These are phyloP conservation scores for Neurospora africana DNA, from an alignment of 495 filamentous ascomycete species.

Conservation along the genomic window DNA sequence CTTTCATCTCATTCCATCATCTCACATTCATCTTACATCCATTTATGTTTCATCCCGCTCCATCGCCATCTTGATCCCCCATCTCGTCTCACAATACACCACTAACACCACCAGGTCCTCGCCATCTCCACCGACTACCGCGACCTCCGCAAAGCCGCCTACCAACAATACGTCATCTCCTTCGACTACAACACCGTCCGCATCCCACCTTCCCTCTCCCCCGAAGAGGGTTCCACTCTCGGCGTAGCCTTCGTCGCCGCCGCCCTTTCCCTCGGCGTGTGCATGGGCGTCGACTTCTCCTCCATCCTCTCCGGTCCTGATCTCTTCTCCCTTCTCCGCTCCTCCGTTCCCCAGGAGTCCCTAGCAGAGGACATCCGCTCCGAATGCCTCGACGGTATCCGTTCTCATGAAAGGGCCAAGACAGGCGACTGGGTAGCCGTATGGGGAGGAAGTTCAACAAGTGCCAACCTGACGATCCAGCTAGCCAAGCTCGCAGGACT, in stretches of 20 bases:
- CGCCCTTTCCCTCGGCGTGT: conserved; percentile 48
- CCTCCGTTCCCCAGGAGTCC: conserved; percentile 19
- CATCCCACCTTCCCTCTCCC: conserved; percentile 36
- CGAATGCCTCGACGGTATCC: conserved; percentile 42
- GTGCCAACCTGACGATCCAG: conserved; percentile 48
- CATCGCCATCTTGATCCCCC: no score
- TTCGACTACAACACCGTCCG: conserved; percentile 53
- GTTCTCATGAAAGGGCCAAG: conserved; percentile 31
- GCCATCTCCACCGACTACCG: conserved; percentile 62
- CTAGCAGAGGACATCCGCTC: conserved; percentile 43
- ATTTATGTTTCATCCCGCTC: no score
- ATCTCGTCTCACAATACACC: no score
- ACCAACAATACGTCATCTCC: conserved; percentile 56
- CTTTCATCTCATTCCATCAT: background rate
- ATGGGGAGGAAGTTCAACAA: conserved; percentile 58
- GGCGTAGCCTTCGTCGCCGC: conserved; percentile 58
- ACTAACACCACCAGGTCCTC: no score
- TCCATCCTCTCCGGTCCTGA: conserved; percentile 40
- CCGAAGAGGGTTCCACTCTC: conserved; percentile 45
- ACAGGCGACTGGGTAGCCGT: conserved; percentile 55
- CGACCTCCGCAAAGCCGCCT: conserved; percentile 56
- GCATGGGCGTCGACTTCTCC: conserved; percentile 49
- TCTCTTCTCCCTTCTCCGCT: conserved; percentile 33
- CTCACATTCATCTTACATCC: no score
- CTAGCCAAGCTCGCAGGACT: conserved; percentile 50